Conservation (phyloP, 768 basidiomycete genomes). For the Xerocomellus chrysenteron region DNA sequence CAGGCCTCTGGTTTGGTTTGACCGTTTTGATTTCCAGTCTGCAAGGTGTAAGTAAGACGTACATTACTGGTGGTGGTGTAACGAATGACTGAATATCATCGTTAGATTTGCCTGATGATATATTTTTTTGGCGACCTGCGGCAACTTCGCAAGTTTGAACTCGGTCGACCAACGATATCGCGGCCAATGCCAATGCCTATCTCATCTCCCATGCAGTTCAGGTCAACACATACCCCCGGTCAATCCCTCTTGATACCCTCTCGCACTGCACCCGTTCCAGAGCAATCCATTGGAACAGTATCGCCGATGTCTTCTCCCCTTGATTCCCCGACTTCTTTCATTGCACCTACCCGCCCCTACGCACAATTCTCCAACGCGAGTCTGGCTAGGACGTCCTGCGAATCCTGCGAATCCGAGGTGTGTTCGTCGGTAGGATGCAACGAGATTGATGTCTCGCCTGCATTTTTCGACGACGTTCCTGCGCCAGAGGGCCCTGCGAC, state of each 20-base stretch:
- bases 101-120: slow-evolving; percentile 62
- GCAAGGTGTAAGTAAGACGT: slow-evolving; percentile 51
- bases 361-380: slow-evolving; percentile 11
- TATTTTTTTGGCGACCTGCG: slow-evolving; percentile 79
- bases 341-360: background rate
- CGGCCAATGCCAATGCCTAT: slow-evolving; percentile 32
- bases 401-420: slow-evolving; percentile 18
- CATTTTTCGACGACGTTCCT: slow-evolving; percentile 44
- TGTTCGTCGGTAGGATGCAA: slow-evolving; percentile 14
- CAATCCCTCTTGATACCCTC: slow-evolving; percentile 9
- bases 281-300: background rate
- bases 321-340: slow-evolving; percentile 14
- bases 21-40: slow-evolving; percentile 60
- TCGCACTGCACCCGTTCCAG: background rate
- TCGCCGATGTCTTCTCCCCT: slow-evolving; percentile 3
- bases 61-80: background rate
- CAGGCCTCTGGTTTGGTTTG: slow-evolving; percentile 70
- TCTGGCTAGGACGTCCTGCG: slow-evolving; percentile 8
- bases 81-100: slow-evolving; percentile 5
- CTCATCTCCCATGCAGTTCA: slow-evolving; percentile 12
- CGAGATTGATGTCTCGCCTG: slow-evolving; percentile 42
- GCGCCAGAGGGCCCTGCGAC: slow-evolving; percentile 47
- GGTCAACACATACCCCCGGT: background rate
- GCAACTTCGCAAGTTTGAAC: slow-evolving; percentile 76
- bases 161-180: slow-evolving; percentile 66